These are phyloP conservation scores for Raphanus hybrid DNA, from an alignment of 441 rosid genomes.

Conservation along the genomic window DNA sequence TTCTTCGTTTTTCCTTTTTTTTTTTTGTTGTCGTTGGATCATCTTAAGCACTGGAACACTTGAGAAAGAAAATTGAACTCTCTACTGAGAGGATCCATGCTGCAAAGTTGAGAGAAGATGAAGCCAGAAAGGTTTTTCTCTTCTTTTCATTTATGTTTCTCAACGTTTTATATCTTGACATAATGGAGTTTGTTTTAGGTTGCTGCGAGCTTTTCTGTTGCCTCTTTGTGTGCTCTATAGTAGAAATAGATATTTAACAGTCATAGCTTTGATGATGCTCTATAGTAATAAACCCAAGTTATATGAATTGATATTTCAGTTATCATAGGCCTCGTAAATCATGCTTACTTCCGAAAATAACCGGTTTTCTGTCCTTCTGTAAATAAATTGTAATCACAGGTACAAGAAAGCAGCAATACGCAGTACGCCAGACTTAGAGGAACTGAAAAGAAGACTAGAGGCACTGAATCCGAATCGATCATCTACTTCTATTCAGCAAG, in stretches of 20 bases:
- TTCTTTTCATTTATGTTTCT: constrained; percentile 19
- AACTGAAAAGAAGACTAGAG: constrained; percentile 80
- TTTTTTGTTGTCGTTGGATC: background rate
- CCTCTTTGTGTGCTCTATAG: background rate
- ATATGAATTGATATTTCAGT: background rate
- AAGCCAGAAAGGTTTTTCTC: constrained; percentile 74
- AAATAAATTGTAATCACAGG: constrained; percentile 45
- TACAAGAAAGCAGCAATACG: constrained; percentile 84
- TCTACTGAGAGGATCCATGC: constrained; percentile 72
- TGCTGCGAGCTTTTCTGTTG: background rate
- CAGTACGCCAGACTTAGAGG: constrained; percentile 88
- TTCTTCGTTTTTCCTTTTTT: constrained; percentile 9
- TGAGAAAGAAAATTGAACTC: constrained; percentile 89
- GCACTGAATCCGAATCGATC: constrained; percentile 78
- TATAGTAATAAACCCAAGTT: background rate
- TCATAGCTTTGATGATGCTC: constrained; percentile 15
- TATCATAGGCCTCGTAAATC: background rate
- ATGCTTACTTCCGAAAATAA: background rate
- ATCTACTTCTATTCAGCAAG: constrained; percentile 54
- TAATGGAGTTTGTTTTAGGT: constrained; percentile 13
- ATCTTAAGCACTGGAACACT: constrained; percentile 70
- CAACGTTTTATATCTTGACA: background rate
- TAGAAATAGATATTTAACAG: background rate
- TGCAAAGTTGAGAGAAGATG: constrained; percentile 80
- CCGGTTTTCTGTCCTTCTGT: background rate